Conservation (phyloP, 169 alveolate species). For the Theileria orientalis region DNA sequence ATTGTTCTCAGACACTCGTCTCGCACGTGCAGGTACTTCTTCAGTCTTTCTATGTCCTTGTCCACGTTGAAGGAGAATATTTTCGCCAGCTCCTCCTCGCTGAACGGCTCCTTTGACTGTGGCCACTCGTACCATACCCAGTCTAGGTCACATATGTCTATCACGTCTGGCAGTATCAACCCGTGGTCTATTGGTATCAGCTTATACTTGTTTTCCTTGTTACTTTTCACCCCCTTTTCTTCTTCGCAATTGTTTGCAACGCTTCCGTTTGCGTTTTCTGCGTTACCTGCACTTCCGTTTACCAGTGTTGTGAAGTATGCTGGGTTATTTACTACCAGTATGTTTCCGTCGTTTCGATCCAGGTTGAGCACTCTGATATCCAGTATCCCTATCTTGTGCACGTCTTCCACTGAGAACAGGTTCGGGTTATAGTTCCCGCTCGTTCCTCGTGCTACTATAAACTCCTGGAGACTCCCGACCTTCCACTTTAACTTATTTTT, state of each 20-base stretch:
- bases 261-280: slow-evolving; percentile 22
- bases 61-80: slow-evolving; percentile 85
- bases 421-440: slow-evolving; percentile 92
- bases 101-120: slow-evolving; percentile 88
- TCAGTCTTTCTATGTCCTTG: slow-evolving; percentile 85
- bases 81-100: slow-evolving; percentile 76
- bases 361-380: slow-evolving; percentile 96
- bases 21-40: slow-evolving; percentile 79
- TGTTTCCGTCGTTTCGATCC: slow-evolving; percentile 97
- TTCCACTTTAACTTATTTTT: slow-evolving; percentile 78
- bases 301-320: not conserved
- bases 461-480: slow-evolving; percentile 87
- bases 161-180: slow-evolving; percentile 92
- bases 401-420: slow-evolving; percentile 91
- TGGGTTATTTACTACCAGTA: slow-evolving; percentile 82
- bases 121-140: slow-evolving; percentile 98
- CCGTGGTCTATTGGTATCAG: slow-evolving; percentile 99
- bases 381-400: slow-evolving; percentile 93
- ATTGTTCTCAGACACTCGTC: slow-evolving; percentile 88
- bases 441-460: slow-evolving; percentile 86
- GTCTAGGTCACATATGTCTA: slow-evolving; percentile 95
- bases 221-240: slow-evolving; percentile 13
- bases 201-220: slow-evolving; percentile 71
- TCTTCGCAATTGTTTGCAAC: slow-evolving; percentile 21
- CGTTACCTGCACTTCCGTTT: not conserved